Evolutionary conservation across 176 grass and related monocot genomes (phyloP).

Genomic region (Alloteropsis semialata): DNA sequence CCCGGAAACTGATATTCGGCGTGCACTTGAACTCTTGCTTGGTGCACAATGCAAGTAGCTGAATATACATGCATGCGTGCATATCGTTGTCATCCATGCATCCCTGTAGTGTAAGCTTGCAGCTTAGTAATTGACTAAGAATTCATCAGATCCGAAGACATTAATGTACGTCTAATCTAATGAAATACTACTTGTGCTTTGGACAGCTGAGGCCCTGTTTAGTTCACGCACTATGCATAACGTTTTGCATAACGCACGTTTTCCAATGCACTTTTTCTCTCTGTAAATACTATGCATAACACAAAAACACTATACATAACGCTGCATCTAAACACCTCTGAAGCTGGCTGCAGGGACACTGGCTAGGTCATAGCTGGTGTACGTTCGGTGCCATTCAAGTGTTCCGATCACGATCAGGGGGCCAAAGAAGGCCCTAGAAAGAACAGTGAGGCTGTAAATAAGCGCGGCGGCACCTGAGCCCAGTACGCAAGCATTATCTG

Average conservation of each 20-base stretch:
- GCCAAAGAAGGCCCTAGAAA: too few species aligned
- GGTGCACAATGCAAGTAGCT: conserved; percentile 24
- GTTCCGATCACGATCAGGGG: too few species aligned
- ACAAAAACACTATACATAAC: too few species aligned
- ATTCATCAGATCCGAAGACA: neutral
- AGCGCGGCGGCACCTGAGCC: neutral
- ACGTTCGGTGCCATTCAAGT: neutral
- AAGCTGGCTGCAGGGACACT: neutral
- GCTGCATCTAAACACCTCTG: too few species aligned
- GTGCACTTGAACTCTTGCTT: conserved; percentile 35
- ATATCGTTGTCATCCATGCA: conserved; percentile 3
- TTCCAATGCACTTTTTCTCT: too few species aligned
- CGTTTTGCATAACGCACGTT: too few species aligned
- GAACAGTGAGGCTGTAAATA: neutral
- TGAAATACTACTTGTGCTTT: neutral
- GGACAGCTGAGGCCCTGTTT: too few species aligned
- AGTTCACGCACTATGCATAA: too few species aligned
- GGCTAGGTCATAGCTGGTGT: neutral
- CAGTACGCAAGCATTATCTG: conserved; percentile 10
- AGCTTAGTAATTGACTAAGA: neutral
- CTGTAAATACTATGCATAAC: too few species aligned
- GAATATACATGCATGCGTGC: too few species aligned
- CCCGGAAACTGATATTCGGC: conserved; percentile 31
- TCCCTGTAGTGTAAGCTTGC: conserved; percentile 12
- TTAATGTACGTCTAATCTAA: neutral